Conservation (phyloP, 306 rosid genomes). For the Purshia tridentata region DNA sequence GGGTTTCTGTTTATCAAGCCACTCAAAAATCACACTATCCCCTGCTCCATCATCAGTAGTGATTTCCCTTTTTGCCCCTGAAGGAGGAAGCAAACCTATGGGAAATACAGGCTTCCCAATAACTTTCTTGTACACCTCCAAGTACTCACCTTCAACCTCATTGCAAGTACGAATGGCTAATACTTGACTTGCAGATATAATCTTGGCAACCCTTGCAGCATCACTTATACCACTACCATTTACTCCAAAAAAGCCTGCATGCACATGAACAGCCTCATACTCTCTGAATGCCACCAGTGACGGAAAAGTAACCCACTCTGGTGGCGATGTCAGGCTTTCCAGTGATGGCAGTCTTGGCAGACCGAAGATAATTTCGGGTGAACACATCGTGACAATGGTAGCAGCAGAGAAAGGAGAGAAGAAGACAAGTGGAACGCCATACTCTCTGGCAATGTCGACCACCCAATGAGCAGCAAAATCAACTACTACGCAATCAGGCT, state of each 20-base stretch:
- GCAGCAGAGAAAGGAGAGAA: background rate
- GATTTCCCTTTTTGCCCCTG: background rate
- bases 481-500: constrained; percentile 21
- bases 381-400: background rate
- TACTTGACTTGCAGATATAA: constrained; percentile 8
- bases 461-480: constrained; percentile 11
- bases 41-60: background rate
- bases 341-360: background rate
- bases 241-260: background rate
- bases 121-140: constrained; percentile 11
- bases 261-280: background rate
- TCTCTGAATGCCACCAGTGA: background rate
- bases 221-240: background rate
- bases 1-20: constrained; percentile 37
- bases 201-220: background rate
- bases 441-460: background rate
- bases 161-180: constrained; percentile 19
- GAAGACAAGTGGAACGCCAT: background rate
- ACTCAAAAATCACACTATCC: constrained; percentile 21
- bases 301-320: background rate
- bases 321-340: background rate
- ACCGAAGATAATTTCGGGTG: background rate
- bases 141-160: constrained; percentile 35
- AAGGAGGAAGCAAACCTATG: constrained; percentile 33
- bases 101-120: constrained; percentile 35